These are phyloP conservation scores for Syncephalastrum contaminatum DNA, from an alignment of 371 early-diverging fungal genomes.

Conservation along the genomic window DNA sequence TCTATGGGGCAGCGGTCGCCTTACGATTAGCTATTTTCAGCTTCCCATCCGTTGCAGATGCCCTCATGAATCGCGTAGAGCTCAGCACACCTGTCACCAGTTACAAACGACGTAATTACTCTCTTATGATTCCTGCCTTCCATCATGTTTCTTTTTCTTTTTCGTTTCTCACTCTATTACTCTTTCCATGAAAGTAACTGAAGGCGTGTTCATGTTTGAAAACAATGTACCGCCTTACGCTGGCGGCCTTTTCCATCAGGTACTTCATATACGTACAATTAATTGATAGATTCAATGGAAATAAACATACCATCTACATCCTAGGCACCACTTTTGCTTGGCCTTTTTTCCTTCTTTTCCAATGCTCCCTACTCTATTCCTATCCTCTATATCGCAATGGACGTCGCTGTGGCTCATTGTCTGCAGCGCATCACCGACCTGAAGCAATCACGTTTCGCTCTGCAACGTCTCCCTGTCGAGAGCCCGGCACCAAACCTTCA, in stretches of 20 bases:
- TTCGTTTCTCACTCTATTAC: not conserved
- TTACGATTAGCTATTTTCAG: constrained; percentile 50
- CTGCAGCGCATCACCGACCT: constrained; percentile 48
- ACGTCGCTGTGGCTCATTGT: constrained; percentile 61
- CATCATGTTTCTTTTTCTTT: not conserved
- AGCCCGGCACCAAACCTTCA: constrained; percentile 15
- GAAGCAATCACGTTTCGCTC: constrained; percentile 35
- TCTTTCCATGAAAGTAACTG: constrained; percentile 58
- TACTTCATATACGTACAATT: constrained; percentile 15
- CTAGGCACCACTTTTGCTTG: constrained; percentile 77
- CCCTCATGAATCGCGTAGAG: constrained; percentile 64
- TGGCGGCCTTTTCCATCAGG: constrained; percentile 87
- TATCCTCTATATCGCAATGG: constrained; percentile 60
- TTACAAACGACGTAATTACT: constrained; percentile 69
- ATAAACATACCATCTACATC: not conserved
- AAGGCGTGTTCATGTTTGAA: constrained; percentile 81
- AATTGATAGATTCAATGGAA: not conserved
- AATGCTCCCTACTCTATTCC: constrained; percentile 36
- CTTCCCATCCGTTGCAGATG: constrained; percentile 42
- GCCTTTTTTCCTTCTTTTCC: constrained; percentile 61
- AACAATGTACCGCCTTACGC: constrained; percentile 85
- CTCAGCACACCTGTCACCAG: constrained; percentile 84
- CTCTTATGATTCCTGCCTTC: not conserved
- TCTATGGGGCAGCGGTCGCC: constrained; percentile 28
- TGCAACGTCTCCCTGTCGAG: constrained; percentile 25